Base-by-base conservation (phyloP, 257 asterid species). In the Salvia miltiorrhiza region DNA sequence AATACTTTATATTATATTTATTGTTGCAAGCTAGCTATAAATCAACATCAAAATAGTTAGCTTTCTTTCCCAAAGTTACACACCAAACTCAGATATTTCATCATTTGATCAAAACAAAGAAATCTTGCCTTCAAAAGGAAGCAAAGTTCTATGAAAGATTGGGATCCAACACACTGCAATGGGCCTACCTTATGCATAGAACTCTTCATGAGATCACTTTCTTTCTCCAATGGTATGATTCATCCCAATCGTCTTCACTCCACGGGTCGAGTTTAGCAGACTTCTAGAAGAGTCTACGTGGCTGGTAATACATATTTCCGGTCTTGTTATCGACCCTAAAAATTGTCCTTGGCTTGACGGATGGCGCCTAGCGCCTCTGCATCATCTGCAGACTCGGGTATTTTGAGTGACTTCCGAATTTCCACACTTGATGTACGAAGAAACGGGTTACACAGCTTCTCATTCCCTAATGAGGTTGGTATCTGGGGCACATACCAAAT, bases 381-480 rank as follows among this genome's bases (percentile, higher is more conserved):
- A 39, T 90, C 97, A 52, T 82, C 83, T 19, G 95, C 94, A 11
- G 87, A 73, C 78, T 80, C 81, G 0, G 90, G 82, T 73, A 93
- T 86, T 47, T 73, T 86, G 73, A 93, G 78, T 9, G 88, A 85
- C 73, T 39, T 65, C 69, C 99, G 84, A 64, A 93, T 90, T 84
- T 93, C 97, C 73, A 41, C 26, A 65, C 96, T 87, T 61, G 93
- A 87, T 43, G 96, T 88, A 37, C 99, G 97, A 63, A 90, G 96
- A 75, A 93, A 93, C 0, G 99, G 99, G 75, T 93, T 93, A 35
- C 97, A 93, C 59, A 65, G 65, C 83, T 93, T 93, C 87, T 93
- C 99, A 72, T 50, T 82, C 50, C 75, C 80, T 19, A 93, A 79
- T 17, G 89, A 77, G 41, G 93, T 84, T 17, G 99, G 99, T 75